A percentile compares a stretch with the other conserved stretches of the same genome.
Conservation (phyloP, 441 rosid genomes). For the Pelargonium fulgidum region DNA sequence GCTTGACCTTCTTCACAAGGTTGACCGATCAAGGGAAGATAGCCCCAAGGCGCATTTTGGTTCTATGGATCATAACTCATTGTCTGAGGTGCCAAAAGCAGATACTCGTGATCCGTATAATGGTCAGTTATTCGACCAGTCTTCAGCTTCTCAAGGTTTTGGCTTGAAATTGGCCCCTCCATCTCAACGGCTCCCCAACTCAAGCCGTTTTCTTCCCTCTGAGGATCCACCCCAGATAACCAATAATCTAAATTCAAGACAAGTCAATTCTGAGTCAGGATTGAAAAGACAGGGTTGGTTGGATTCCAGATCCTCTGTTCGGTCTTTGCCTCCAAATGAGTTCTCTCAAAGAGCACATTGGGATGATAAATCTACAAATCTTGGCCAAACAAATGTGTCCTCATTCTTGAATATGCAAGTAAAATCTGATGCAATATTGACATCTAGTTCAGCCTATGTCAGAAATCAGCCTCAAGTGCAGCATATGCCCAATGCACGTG, state of each 20-base stretch:
- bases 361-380: slow-evolving; percentile 10
- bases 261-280: slow-evolving; percentile 8
- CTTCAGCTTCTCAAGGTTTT: slow-evolving; percentile 32
- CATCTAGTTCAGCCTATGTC: slow-evolving; percentile 38
- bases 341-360: slow-evolving; percentile 6
- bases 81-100: slow-evolving; percentile 20
- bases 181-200: slow-evolving; percentile 48
- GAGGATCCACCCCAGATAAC: not conserved
- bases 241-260: slow-evolving; percentile 1
- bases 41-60: slow-evolving; percentile 22
- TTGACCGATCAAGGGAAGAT: slow-evolving; percentile 30
- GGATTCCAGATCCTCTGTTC: slow-evolving; percentile 1
- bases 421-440: slow-evolving; percentile 25
- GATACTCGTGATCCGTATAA: slow-evolving; percentile 12
- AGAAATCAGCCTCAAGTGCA: slow-evolving; percentile 39
- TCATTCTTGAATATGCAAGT: slow-evolving; percentile 32
- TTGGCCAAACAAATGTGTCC: slow-evolving; percentile 28
- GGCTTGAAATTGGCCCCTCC: slow-evolving; percentile 49
- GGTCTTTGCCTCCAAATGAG: slow-evolving; percentile 8
- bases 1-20: slow-evolving; percentile 28
- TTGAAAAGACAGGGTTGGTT: slow-evolving; percentile 1
- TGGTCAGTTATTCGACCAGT: slow-evolving; percentile 21
- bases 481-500: slow-evolving; percentile 28
- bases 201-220: slow-evolving; percentile 27
- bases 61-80: slow-evolving; percentile 17